Evolutionary conservation across 1,284 basidiomycete species (phyloP), one percentile per base, ranked within the genome.

Genomic region (Papiliotrema fonsecae): DNA sequence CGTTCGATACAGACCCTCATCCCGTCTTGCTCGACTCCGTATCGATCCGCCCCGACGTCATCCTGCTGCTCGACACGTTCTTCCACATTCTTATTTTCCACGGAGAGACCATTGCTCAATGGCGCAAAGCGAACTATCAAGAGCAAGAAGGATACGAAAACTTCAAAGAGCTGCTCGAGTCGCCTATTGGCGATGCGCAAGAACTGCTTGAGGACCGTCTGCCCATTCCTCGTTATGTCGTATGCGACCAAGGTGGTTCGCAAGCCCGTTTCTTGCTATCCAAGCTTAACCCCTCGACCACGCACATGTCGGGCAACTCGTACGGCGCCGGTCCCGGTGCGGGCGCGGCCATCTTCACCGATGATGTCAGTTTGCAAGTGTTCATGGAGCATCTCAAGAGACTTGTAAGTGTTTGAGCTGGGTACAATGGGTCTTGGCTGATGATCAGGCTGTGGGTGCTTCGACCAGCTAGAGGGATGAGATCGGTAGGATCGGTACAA

Each of bases 41-140:
- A 30, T 97, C 93, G 42, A 97, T 98, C 77, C 91, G 94, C 71
- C 87, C 88, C 41, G 94, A 99, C 65, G 90, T 93, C 58, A 87
- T 98, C 61, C 82, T 99, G 31, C 81, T 99, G n/a, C 85, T 99
- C 55, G 96, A 99, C 70, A 98, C 96, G 3, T 99, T 97, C 82
- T 98, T 99, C 89, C 96, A 99, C 73, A 97, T 98, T 61, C 86
- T 98, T 65, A 98, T 98, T 75, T 98, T 97, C 87, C 93, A 98
- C 70, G 96, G 96, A 26, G 91, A 94, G 74, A 92, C 92, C 16
- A 82, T 98, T 47, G 92, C 94, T 0, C 87, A 93, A 72, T 99
- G 96, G 96, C 82, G 94, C 50, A 97, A 98, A 75, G 90, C 91
- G n/a, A 92, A 93, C 6, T 99, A 98, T 70, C 96, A 98, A 69